These are phyloP conservation scores for Coemansia umbellata DNA, from an alignment of 192 early-diverging fungal species.

Conservation along the genomic window DNA sequence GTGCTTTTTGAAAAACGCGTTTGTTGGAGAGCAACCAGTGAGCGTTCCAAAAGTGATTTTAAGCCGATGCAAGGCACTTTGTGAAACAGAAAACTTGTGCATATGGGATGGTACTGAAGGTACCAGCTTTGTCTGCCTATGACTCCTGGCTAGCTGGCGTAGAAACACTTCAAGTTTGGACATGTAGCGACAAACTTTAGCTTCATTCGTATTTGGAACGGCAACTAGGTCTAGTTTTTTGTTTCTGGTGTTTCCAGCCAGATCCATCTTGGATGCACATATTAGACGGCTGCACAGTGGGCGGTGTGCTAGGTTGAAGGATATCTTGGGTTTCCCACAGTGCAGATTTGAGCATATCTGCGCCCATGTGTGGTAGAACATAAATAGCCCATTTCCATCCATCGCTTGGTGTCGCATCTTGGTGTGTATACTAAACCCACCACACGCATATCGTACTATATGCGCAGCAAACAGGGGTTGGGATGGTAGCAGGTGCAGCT, in stretches of 20 bases:
- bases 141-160: background rate
- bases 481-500: conserved; percentile 1
- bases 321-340: background rate
- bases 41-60: conserved; percentile 13
- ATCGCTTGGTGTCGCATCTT: conserved; percentile 31
- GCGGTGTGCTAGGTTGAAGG: background rate
- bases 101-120: background rate
- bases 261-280: background rate
- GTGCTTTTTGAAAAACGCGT: background rate
- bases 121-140: background rate
- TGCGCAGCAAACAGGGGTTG: conserved; percentile 24
- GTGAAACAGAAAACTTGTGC: conserved; percentile 10
- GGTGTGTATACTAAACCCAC: conserved; percentile 28
- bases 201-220: too few relatives aligned
- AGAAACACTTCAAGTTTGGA: conserved; percentile 5
- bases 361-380: conserved; percentile 28
- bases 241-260: too few relatives aligned
- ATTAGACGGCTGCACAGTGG: conserved; percentile 1
- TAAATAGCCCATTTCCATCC: conserved; percentile 26
- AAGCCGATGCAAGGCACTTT: background rate
- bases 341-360: conserved; percentile 2
- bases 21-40: conserved; percentile 1
- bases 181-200: conserved; percentile 1
- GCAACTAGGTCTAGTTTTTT: too few relatives aligned
- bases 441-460: conserved; percentile 31